Conservation (phyloP, 768 basidiomycete species). For the Suillus hirtellus region DNA sequence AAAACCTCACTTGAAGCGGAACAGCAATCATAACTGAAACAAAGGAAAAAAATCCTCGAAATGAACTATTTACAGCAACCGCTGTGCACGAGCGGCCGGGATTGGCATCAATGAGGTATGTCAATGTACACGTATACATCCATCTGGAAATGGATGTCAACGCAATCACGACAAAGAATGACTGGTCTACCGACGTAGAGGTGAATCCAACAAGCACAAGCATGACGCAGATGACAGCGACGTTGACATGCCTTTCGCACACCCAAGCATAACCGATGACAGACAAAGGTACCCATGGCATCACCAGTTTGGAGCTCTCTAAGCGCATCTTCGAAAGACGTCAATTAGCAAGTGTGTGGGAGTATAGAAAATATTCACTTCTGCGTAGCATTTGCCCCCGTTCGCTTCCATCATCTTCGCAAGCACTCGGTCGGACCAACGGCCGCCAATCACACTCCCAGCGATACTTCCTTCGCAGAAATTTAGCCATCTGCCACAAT, state of each 20-base stretch:
- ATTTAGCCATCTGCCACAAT: background rate
- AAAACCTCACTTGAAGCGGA: constrained; percentile 53
- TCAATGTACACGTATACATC: constrained; percentile 69
- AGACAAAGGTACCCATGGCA: constrained; percentile 55
- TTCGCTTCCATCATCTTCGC: constrained; percentile 41
- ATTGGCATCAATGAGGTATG: constrained; percentile 88
- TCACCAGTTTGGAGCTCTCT: constrained; percentile 56
- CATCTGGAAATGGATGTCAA: constrained; percentile 35
- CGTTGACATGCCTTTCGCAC: constrained; percentile 56
- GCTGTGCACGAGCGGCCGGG: constrained; percentile 75
- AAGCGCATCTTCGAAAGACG: constrained; percentile 65
- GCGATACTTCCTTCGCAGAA: constrained; percentile 41
- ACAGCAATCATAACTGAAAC: constrained; percentile 71
- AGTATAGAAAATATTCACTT: constrained; percentile 43
- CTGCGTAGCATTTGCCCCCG: constrained; percentile 55
- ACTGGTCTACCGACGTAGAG: constrained; percentile 53
- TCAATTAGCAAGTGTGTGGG: background rate
- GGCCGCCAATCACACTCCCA: constrained; percentile 58
- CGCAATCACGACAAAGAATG: background rate
- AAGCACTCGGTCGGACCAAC: constrained; percentile 57
- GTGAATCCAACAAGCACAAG: constrained; percentile 76
- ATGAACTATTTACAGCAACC: constrained; percentile 73
- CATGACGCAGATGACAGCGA: constrained; percentile 68
- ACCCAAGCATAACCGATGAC: constrained; percentile 79
- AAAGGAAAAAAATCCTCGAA: constrained; percentile 70